phyloP scores from a whole-genome alignment of 495 filamentous ascomycete species.

The Podospora pseudocomata region DNA sequence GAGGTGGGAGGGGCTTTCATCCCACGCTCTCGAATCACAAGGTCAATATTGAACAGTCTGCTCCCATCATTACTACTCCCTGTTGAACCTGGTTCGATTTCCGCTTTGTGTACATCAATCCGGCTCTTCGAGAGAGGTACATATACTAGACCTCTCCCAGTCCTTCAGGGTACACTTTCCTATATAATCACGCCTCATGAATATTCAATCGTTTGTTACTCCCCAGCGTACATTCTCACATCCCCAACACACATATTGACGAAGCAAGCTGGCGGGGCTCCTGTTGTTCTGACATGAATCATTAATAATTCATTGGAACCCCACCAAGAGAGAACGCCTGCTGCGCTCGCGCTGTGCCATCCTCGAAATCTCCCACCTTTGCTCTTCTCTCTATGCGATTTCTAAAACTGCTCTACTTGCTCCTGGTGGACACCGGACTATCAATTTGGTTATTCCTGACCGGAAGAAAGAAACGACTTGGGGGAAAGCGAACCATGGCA shows the following conservation, averaged over 20 bases:
- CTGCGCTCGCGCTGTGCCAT: neutral
- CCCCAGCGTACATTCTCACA: neutral
- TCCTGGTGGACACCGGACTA: neutral
- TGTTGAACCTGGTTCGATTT: neutral
- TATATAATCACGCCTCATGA: neutral
- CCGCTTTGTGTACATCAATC: neutral
- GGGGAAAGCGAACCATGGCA: constrained; percentile 46
- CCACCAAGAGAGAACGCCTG: constrained; percentile 17
- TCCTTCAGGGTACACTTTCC: neutral
- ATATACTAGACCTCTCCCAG: neutral
- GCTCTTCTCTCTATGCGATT: neutral
- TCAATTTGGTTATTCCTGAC: neutral
- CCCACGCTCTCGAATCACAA: constrained; percentile 3
- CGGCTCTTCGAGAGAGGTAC: neutral
- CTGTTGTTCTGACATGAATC: constrained; percentile 22
- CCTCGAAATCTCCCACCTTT: constrained; percentile 5
- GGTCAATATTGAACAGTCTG: neutral
- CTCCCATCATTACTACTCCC: neutral
- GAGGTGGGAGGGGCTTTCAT: neutral
- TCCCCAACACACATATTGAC: neutral
- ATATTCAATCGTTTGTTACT: neutral
- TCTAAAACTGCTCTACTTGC: neutral
- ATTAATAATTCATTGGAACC: constrained; percentile 32
- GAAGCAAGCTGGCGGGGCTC: constrained; percentile 20
- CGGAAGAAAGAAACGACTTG: neutral